These are phyloP conservation scores for Striga asiatica DNA, from an alignment of 257 asterid species.

Conservation along the genomic window DNA sequence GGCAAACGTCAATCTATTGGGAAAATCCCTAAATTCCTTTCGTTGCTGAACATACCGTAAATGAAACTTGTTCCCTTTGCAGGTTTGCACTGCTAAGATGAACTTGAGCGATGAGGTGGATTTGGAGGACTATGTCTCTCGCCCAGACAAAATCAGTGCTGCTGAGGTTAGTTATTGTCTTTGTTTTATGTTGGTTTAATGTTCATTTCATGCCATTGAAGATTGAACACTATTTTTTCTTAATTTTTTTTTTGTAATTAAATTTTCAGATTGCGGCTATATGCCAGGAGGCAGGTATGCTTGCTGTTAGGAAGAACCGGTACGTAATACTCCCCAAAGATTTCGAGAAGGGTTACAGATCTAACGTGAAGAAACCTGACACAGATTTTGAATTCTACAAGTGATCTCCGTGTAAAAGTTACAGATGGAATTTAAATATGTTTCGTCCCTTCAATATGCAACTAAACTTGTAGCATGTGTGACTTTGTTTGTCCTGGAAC, in stretches of 20 bases:
- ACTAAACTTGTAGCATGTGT: no score
- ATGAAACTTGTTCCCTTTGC: slow-evolving; percentile 13
- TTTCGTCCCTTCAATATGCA: no score
- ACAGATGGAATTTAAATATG: no score
- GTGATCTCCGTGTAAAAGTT: no score
- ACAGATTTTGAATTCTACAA: slow-evolving; percentile 88
- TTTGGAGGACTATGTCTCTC: slow-evolving; percentile 82
- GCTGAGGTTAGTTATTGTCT: slow-evolving; percentile 60
- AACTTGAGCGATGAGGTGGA: slow-evolving; percentile 88
- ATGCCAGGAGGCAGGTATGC: slow-evolving; percentile 95
- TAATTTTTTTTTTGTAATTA: not conserved
- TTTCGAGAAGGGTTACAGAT: slow-evolving; percentile 87
- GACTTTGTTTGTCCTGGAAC: no score
- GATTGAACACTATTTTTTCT: not conserved
- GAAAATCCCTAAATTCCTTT: not conserved
- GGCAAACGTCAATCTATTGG: not conserved
- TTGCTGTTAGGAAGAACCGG: slow-evolving; percentile 79
- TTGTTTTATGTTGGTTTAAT: not conserved
- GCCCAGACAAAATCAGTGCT: slow-evolving; percentile 87
- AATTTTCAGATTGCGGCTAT: slow-evolving; percentile 65
- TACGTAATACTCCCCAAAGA: slow-evolving; percentile 80
- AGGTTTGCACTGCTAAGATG: slow-evolving; percentile 93
- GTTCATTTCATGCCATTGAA: not conserved
- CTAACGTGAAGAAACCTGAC: slow-evolving; percentile 94
- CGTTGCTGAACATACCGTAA: no score